Percentiles rank a stretch among this genome's conserved stretches.
Evolutionary conservation across 2,329 filamentous ascomycete genomes (phyloP).

Genomic region (Trichoderma brevicompactum): DNA sequence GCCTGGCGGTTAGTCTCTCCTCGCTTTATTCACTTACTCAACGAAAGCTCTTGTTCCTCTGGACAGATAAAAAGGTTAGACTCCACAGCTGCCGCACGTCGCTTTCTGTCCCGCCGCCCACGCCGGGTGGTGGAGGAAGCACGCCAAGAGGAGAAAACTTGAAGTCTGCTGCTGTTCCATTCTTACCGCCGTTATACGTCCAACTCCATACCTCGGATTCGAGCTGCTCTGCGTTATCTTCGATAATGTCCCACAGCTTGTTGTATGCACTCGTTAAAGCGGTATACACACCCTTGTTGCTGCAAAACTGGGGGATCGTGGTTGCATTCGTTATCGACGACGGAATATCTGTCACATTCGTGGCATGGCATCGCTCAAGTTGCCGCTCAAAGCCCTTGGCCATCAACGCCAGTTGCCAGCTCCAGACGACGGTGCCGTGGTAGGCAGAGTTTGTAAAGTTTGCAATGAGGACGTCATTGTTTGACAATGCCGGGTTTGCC

Average conservation of each 20-base stretch:
- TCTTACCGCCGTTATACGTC: constrained; percentile 47
- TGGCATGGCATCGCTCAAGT: constrained; percentile 54
- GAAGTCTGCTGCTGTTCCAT: constrained; percentile 22
- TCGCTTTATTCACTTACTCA: background rate
- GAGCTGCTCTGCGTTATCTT: constrained; percentile 55
- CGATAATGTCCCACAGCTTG: constrained; percentile 63
- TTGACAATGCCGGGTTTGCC: constrained; percentile 63
- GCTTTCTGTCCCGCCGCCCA: constrained; percentile 28
- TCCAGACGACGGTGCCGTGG: constrained; percentile 68
- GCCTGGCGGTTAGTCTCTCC: background rate
- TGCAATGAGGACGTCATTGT: constrained; percentile 49
- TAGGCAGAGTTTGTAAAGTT: constrained; percentile 62
- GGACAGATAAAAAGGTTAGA: constrained; percentile 28
- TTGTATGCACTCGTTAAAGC: constrained; percentile 58
- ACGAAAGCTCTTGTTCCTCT: constrained; percentile 13
- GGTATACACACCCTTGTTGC: constrained; percentile 49
- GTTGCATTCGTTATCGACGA: background rate
- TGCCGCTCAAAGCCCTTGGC: constrained; percentile 62
- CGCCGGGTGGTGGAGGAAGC: constrained; percentile 29
- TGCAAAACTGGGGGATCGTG: constrained; percentile 54
- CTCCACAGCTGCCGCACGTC: constrained; percentile 30
- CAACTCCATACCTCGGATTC: constrained; percentile 67
- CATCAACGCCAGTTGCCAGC: constrained; percentile 69
- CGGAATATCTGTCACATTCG: background rate
- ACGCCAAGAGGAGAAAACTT: constrained; percentile 35